These are phyloP conservation scores for Phytophthora tubulina DNA, from an alignment of 352 stramenopile species.

Conservation along the genomic window DNA sequence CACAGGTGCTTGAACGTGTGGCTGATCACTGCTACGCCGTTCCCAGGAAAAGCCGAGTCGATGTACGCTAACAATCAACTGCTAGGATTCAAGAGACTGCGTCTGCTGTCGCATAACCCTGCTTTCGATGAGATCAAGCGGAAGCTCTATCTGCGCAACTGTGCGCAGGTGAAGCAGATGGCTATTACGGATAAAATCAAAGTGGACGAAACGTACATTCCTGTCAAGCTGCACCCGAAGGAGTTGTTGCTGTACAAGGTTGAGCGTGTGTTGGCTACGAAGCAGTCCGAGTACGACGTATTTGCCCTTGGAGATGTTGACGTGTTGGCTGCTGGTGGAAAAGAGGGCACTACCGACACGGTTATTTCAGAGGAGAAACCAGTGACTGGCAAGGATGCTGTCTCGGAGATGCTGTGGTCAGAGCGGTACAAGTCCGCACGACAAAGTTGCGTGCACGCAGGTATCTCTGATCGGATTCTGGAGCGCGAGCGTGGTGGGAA, in stretches of 20 bases:
- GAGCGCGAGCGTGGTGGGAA: conserved; percentile 54
- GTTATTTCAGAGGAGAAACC: conserved; percentile 15
- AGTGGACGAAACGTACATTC: conserved; percentile 81
- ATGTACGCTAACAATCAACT: conserved; percentile 93
- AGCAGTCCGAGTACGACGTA: conserved; percentile 42
- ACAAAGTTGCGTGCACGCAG: conserved; percentile 75
- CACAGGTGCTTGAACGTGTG: conserved; percentile 80
- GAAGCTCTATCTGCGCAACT: conserved; percentile 89
- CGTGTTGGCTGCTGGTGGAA: conserved; percentile 38
- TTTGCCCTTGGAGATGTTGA: conserved; percentile 61
- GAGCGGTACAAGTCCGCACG: conserved; percentile 64
- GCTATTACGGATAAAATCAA: conserved; percentile 84
- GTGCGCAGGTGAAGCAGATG: conserved; percentile 82
- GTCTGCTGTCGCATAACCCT: conserved; percentile 68
- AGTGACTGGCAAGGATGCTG: conserved; percentile 11
- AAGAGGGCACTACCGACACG: conserved; percentile 23
- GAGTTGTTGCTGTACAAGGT: conserved; percentile 81
- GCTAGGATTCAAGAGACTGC: conserved; percentile 82
- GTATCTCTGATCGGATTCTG: conserved; percentile 74
- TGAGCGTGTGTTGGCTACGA: conserved; percentile 61
- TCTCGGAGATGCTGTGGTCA: conserved; percentile 41
- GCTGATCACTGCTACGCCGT: conserved; percentile 88
- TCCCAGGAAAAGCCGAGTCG: conserved; percentile 77
- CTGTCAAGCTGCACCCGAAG: conserved; percentile 70
- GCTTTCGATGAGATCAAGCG: conserved; percentile 91